Percentiles rank a stretch among this genome's conserved stretches.
phyloP scores from a whole-genome alignment of 768 basidiomycete genomes.

The Lentinula sp. region DNA sequence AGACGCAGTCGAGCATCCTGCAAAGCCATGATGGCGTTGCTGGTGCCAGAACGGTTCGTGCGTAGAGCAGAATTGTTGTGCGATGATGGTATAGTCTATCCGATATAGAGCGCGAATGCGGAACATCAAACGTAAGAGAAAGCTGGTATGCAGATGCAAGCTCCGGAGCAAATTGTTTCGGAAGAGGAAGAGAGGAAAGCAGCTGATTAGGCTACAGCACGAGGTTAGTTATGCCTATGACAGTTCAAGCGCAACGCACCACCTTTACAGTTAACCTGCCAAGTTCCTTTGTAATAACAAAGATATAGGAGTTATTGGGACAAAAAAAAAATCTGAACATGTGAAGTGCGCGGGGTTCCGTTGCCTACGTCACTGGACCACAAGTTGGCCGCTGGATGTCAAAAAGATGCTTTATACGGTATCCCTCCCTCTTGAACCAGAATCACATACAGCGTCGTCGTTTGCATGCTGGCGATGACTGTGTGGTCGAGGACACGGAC shows the following conservation, averaged over 20 bases:
- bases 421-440: not conserved
- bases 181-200: not conserved
- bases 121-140: not conserved
- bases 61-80: not conserved
- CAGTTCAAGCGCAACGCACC: not conserved
- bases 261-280: not conserved
- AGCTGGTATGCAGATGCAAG: not conserved
- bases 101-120: not conserved
- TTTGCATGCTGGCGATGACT: too few relatives aligned
- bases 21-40: not conserved
- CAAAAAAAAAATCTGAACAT: not conserved
- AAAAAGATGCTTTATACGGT: not conserved
- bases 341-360: not conserved
- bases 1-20: constrained; percentile 1
- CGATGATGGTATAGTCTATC: not conserved
- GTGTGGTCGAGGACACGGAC: too few relatives aligned
- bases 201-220: not conserved
- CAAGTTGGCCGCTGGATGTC: not conserved
- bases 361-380: not conserved
- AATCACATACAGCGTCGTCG: not conserved
- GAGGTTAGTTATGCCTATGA: not conserved
- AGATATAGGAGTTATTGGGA: not conserved
- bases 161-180: not conserved
- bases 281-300: not conserved
- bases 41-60: not conserved